Conservation (phyloP, 495 filamentous ascomycete species). For the Talaromyces proteolyticus region DNA sequence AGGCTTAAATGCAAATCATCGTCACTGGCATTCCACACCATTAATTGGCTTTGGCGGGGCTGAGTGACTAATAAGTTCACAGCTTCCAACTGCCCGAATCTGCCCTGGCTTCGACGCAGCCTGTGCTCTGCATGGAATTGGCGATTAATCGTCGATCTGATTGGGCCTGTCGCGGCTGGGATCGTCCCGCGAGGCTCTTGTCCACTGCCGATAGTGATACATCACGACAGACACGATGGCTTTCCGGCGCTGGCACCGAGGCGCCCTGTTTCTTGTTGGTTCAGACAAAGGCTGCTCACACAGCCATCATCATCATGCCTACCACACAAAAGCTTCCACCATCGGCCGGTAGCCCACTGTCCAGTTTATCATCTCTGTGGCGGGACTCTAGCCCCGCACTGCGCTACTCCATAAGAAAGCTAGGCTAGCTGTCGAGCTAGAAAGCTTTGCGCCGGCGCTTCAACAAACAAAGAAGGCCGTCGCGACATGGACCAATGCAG, state of each 20-base stretch:
- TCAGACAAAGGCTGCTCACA: no score
- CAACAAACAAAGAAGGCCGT: background rate
- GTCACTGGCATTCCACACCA: background rate
- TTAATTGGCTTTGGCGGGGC: background rate
- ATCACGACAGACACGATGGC: background rate
- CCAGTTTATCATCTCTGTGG: no score
- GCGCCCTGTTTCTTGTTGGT: no score
- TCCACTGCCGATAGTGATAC: no score
- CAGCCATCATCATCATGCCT: no score
- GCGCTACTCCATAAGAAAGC: background rate
- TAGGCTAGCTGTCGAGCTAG: background rate
- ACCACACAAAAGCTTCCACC: no score
- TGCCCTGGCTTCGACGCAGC: background rate
- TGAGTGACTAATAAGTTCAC: no score
- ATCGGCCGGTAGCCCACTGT: no score
- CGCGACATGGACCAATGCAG: background rate
- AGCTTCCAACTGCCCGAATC: background rate
- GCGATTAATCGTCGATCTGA: slow-evolving; percentile 4
- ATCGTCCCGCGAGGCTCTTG: background rate
- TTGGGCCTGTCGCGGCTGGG: slow-evolving; percentile 5
- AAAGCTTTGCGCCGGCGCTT: background rate
- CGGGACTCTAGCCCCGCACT: background rate
- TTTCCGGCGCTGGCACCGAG: no score
- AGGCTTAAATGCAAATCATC: background rate
- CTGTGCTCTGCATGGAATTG: background rate